phyloP scores from a whole-genome alignment of 2,329 filamentous ascomycete genomes.

The Gaeumannomyces sp. region DNA sequence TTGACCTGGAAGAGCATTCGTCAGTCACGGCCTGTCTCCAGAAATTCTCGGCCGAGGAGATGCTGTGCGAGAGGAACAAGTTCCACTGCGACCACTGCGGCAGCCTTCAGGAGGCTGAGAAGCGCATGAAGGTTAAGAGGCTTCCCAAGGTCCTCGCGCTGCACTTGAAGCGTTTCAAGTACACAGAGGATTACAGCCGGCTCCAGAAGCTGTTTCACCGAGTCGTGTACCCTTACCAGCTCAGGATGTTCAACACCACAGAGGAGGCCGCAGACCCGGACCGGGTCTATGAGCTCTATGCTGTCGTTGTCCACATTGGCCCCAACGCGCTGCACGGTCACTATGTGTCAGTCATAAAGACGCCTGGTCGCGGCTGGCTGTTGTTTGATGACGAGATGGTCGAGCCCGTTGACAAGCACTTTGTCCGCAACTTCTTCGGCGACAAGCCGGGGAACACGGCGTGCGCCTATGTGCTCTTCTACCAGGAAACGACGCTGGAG shows the following conservation, averaged over 20 bases:
- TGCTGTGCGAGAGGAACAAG: constrained; percentile 97
- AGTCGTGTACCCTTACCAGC: constrained; percentile 93
- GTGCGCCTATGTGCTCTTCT: constrained; percentile 95
- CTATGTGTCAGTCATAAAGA: constrained; percentile 97
- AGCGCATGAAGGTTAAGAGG: constrained; percentile 98
- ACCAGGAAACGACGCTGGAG: constrained; percentile 78
- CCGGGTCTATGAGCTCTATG: constrained; percentile 91
- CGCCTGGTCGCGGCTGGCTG: constrained; percentile 89
- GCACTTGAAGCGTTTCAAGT: constrained; percentile 96
- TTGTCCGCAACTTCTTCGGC: constrained; percentile 94
- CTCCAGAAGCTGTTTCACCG: constrained; percentile 95
- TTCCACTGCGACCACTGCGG: constrained; percentile 98
- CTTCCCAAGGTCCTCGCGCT: constrained; percentile 86
- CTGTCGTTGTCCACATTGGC: constrained; percentile 94
- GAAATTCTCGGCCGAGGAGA: constrained; percentile 96
- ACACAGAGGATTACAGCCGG: constrained; percentile 89
- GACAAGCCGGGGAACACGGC: constrained; percentile 77
- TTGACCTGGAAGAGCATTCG: constrained; percentile 90
- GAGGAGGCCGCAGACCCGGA: constrained; percentile 93
- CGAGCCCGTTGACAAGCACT: constrained; percentile 93
- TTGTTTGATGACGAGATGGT: constrained; percentile 98
- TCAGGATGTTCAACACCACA: constrained; percentile 95
- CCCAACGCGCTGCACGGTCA: constrained; percentile 96
- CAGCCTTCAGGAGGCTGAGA: constrained; percentile 93
- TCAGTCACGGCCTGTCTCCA: constrained; percentile 92